Conservation (phyloP, 176 grass and related monocot species). For the Phragmites australis region DNA sequence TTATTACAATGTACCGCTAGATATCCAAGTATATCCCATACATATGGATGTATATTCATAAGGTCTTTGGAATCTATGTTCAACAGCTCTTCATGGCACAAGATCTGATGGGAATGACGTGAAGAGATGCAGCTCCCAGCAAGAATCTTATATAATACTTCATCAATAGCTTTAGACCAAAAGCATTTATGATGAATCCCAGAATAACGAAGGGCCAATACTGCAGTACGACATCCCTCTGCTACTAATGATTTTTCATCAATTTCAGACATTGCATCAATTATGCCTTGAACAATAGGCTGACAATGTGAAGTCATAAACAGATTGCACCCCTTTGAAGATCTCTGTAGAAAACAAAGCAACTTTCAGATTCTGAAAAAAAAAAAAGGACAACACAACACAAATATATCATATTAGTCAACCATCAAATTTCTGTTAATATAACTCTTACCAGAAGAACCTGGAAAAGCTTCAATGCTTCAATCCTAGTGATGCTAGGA, state of each 20-base stretch:
- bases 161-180: constrained; percentile 73
- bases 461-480: constrained; percentile 64
- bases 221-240: constrained; percentile 73
- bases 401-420: not conserved
- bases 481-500: constrained; percentile 51
- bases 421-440: not conserved
- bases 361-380: constrained; percentile 24
- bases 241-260: constrained; percentile 54
- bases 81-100: constrained; percentile 41
- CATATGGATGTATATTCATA: constrained; percentile 48
- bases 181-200: constrained; percentile 73
- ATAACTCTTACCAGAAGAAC: constrained; percentile 59
- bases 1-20: constrained; percentile 51
- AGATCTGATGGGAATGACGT: not conserved
- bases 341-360: constrained; percentile 47
- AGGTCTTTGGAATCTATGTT: constrained; percentile 45
- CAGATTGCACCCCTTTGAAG: constrained; percentile 40
- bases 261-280: constrained; percentile 51
- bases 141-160: constrained; percentile 59
- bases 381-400: not conserved
- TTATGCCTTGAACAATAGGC: constrained; percentile 59
- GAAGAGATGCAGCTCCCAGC: constrained; percentile 38
- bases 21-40: constrained; percentile 86
- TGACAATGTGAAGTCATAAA: constrained; percentile 50
- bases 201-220: constrained; percentile 49